Conservation (phyloP, 495 filamentous ascomycete genomes). For the Penicillium bovifimosum region DNA sequence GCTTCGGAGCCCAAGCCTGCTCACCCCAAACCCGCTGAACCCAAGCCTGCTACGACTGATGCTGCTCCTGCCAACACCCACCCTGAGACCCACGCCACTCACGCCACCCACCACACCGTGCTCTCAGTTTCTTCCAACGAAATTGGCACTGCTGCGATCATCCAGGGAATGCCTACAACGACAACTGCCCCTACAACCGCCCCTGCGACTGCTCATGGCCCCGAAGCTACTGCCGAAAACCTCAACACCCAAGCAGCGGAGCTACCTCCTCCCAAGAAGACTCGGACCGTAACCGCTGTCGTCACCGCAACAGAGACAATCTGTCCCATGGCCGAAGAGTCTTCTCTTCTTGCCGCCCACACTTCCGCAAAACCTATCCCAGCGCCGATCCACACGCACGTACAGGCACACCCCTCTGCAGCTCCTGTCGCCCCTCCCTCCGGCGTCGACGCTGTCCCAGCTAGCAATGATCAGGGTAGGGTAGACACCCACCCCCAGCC, state of each 20-base stretch:
- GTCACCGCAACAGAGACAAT: conserved; percentile 1
- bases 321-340: background rate
- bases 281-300: conserved; percentile 2
- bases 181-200: too few species aligned
- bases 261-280: background rate
- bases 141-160: background rate
- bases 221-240: background rate
- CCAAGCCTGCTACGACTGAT: background rate
- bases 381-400: background rate
- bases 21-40: too few species aligned
- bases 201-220: background rate
- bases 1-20: background rate
- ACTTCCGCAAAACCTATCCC: background rate
- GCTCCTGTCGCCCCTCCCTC: background rate
- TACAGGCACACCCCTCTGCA: background rate
- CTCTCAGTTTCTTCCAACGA: background rate
- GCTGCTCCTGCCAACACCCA: background rate
- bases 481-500: background rate
- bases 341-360: background rate
- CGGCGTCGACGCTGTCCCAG: background rate
- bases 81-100: conserved; percentile 1
- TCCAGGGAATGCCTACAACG: conserved; percentile 1
- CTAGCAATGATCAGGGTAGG: background rate
- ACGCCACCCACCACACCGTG: background rate
- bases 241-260: background rate